Evolutionary conservation across 352 stramenopile genomes (phyloP).

Genomic region (Phytopythium oedochilum): DNA sequence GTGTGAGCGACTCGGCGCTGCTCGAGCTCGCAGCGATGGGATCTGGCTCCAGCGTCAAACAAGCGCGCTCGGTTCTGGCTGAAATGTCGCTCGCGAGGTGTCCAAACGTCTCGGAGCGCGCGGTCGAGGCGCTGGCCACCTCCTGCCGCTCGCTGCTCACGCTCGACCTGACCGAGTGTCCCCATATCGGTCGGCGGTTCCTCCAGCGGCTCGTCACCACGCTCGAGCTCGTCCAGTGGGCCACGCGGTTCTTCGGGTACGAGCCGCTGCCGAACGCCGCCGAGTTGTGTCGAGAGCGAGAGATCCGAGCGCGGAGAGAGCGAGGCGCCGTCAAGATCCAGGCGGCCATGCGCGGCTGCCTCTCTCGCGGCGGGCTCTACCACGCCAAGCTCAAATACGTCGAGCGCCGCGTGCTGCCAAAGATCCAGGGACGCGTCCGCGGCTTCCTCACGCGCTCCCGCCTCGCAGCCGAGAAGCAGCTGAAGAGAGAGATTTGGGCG

Average conservation of each 20-base stretch:
- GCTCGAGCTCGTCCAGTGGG: conserved; percentile 83
- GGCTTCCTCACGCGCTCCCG: conserved; percentile 66
- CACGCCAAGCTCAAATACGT: conserved; percentile 68
- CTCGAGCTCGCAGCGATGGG: conserved; percentile 24
- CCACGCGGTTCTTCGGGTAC: conserved; percentile 80
- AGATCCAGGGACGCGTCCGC: conserved; percentile 74
- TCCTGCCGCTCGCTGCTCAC: conserved; percentile 73
- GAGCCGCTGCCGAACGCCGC: conserved; percentile 78
- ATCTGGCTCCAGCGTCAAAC: neutral
- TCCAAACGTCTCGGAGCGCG: conserved; percentile 61
- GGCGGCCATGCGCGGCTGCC: conserved; percentile 71
- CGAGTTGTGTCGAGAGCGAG: conserved; percentile 59
- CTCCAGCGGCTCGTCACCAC: conserved; percentile 63
- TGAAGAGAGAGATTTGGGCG: conserved; percentile 23
- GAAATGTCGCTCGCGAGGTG: conserved; percentile 67
- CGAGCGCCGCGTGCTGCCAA: conserved; percentile 53
- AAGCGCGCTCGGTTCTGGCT: conserved; percentile 12
- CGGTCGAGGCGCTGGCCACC: conserved; percentile 52
- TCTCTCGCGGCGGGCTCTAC: conserved; percentile 67
- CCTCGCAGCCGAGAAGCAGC: conserved; percentile 23
- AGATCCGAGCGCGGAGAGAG: conserved; percentile 36
- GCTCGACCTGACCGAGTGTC: conserved; percentile 83
- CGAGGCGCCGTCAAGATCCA: conserved; percentile 73
- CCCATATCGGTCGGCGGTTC: conserved; percentile 62
- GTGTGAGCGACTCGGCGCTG: conserved; percentile 70